Percentiles rank a stretch among this genome's conserved stretches.
Conservation (phyloP, 1,139 yeast species). For the Nadsonia starkeyi-henricii region DNA sequence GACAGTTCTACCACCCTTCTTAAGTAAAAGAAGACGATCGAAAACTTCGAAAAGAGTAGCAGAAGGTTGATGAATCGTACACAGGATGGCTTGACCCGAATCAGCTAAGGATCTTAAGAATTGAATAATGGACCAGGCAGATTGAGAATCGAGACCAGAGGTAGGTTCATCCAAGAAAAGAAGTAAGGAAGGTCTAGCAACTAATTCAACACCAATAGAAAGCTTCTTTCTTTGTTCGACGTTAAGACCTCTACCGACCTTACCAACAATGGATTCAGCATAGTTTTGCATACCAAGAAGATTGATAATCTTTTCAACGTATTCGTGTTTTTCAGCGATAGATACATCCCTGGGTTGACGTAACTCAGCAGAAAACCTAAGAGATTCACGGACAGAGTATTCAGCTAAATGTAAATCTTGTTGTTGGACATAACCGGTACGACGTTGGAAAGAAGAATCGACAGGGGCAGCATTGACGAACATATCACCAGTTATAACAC, state of each 20-base stretch:
- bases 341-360: conserved; percentile 40
- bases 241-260: conserved; percentile 42
- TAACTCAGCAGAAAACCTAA: conserved; percentile 45
- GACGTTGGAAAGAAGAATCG: conserved; percentile 40
- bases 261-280: conserved; percentile 52
- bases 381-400: conserved; percentile 46
- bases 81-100: conserved; percentile 42
- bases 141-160: no score
- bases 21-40: conserved; percentile 35
- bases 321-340: conserved; percentile 36
- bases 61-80: conserved; percentile 48
- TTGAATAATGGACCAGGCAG: conserved; percentile 43
- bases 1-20: conserved; percentile 48
- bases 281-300: conserved; percentile 45
- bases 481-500: conserved; percentile 52
- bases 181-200: conserved; percentile 39
- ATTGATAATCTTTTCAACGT: conserved; percentile 44
- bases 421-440: conserved; percentile 55
- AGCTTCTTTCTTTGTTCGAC: conserved; percentile 55
- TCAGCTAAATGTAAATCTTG: conserved; percentile 48
- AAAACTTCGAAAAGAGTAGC: conserved; percentile 40
- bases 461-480: conserved; percentile 43
- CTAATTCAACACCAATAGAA: conserved; percentile 51
- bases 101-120: conserved; percentile 37
- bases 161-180: conserved; percentile 44